A percentile compares a stretch with the other conserved stretches of the same genome.
phyloP scores from a whole-genome alignment of 768 basidiomycete species.

The Amanita brunnescens region DNA sequence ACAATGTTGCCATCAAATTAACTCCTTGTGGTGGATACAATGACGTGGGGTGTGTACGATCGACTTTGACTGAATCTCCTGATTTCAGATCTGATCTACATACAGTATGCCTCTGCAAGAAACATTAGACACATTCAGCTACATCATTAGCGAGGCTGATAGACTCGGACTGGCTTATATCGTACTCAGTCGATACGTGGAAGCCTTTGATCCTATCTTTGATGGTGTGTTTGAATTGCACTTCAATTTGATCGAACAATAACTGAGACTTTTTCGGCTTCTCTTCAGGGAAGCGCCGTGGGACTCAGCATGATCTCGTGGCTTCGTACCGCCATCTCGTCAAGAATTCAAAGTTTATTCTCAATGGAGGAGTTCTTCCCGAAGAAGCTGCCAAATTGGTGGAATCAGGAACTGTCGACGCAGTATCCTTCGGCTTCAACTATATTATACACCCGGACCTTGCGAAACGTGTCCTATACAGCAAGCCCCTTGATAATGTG shows the following conservation, averaged over 20 bases:
- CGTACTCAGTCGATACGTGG: conserved; percentile 20
- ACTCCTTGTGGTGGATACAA: conserved; percentile 37
- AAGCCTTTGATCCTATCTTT: conserved; percentile 15
- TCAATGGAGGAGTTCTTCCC: conserved; percentile 29
- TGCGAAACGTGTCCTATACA: conserved; percentile 25
- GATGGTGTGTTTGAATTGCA: conserved; percentile 21
- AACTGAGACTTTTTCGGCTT: not conserved
- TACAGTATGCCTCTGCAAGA: conserved; percentile 35
- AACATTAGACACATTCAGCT: conserved; percentile 30
- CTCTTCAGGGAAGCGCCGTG: conserved; percentile 22
- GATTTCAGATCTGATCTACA: not conserved
- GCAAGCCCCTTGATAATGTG: conserved; percentile 25
- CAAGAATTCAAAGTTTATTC: conserved; percentile 27
- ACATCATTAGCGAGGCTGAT: conserved; percentile 32
- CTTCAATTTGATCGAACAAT: no score
- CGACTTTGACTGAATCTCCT: no score
- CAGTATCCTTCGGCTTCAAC: conserved; percentile 26
- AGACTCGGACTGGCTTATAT: conserved; percentile 27
- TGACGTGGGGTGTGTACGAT: conserved; percentile 29
- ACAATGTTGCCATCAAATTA: conserved; percentile 36
- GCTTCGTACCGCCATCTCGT: conserved; percentile 26
- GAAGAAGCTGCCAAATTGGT: conserved; percentile 30
- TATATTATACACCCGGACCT: conserved; percentile 35
- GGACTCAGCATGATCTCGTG: conserved; percentile 31
- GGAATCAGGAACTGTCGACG: conserved; percentile 25